Conservation (phyloP, 129 eudicot species). For the Chrysanthemum seticuspe region DNA sequence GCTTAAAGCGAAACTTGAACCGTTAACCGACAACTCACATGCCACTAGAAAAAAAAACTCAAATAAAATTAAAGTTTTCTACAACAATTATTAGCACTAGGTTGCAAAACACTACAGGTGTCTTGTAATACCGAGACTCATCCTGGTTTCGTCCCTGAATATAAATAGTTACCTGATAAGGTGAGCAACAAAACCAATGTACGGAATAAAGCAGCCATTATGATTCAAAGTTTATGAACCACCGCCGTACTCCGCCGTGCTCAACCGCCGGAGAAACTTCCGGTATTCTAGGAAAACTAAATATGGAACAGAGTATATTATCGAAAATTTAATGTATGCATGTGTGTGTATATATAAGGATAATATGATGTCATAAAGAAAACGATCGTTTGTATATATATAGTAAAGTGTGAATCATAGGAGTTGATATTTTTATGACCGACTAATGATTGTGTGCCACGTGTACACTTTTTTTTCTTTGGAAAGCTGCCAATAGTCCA, state of each 20-base stretch:
- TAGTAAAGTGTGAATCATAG: neutral
- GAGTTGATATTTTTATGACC: neutral
- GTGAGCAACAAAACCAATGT: constrained; percentile 40
- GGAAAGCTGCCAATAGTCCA: neutral
- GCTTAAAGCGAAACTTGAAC: too few relatives aligned
- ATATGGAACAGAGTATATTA: constrained; percentile 12
- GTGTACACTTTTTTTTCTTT: neutral
- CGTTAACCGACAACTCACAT: too few relatives aligned
- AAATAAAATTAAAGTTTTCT: neutral
- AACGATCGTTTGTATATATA: neutral
- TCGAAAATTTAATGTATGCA: constrained; percentile 21
- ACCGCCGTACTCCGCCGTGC: constrained; percentile 3
- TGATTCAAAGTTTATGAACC: neutral
- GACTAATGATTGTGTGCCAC: constrained; percentile 7
- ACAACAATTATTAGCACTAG: neutral
- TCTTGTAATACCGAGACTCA: neutral
- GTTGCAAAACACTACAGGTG: neutral
- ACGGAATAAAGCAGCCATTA: constrained; percentile 55
- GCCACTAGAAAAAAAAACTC: too few relatives aligned
- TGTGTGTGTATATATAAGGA: constrained; percentile 19
- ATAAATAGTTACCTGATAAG: constrained; percentile 35
- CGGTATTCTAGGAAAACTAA: neutral
- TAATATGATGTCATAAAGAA: neutral
- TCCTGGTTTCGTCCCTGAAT: too few relatives aligned
- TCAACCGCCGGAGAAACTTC: constrained; percentile 22